Evolutionary conservation across 441 rosid genomes (phyloP).

Genomic region (Adansonia gregorii): DNA sequence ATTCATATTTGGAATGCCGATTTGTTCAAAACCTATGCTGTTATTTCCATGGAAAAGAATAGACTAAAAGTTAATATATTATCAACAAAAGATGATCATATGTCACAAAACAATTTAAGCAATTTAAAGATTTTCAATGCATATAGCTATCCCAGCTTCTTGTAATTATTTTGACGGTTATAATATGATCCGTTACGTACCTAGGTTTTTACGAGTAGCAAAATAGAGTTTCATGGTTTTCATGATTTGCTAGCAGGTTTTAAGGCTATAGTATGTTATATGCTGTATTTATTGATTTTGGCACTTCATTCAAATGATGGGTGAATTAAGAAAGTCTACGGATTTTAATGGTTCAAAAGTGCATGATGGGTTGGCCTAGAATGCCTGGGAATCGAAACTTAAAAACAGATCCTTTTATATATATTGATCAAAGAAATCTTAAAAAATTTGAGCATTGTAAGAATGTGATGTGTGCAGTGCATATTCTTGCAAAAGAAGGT

Average conservation of each 20-base stretch:
- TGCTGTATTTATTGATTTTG: not conserved
- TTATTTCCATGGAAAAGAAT: not conserved
- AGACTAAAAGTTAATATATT: not conserved
- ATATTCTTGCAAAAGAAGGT: not conserved
- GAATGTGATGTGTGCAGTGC: not conserved
- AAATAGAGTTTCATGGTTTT: not conserved
- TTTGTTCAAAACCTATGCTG: not conserved
- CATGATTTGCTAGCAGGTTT: conserved; percentile 2
- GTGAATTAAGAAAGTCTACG: not conserved
- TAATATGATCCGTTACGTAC: not conserved
- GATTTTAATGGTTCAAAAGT: not conserved
- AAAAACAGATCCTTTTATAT: not conserved
- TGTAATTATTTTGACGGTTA: conserved; percentile 1
- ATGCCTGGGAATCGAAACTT: not conserved
- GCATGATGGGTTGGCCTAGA: not conserved
- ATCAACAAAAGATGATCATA: not conserved
- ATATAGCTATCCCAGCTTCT: not conserved
- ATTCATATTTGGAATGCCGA: not conserved
- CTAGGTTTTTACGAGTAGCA: not conserved
- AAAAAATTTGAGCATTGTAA: not conserved
- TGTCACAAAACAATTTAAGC: not conserved
- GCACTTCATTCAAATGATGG: not conserved
- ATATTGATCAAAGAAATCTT: not conserved
- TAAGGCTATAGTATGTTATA: not conserved
- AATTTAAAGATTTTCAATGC: not conserved